Percentiles rank a stretch among this genome's conserved stretches.
Evolutionary conservation across 2,329 filamentous ascomycete species (phyloP).

Genomic region (Amesomyces nigricolor): DNA sequence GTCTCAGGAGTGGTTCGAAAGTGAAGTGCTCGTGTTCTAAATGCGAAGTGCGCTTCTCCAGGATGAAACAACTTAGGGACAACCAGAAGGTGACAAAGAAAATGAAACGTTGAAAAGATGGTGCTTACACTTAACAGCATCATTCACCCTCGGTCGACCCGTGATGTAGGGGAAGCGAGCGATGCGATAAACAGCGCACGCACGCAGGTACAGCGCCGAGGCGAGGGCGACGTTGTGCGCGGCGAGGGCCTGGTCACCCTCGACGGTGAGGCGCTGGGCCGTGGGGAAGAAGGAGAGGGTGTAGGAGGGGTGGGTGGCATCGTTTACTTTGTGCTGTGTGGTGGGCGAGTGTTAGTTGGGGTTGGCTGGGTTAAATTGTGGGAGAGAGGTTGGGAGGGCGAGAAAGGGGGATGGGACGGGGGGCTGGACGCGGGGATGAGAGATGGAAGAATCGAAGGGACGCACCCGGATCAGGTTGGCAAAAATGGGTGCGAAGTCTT

Average conservation of each 20-base stretch:
- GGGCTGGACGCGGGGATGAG: constrained; percentile 3
- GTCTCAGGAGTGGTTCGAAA: no score
- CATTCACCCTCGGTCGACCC: constrained; percentile 34
- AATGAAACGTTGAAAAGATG: no score
- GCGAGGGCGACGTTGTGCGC: constrained; percentile 48
- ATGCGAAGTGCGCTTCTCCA: no score
- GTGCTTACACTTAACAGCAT: constrained; percentile 43
- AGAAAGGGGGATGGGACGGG: not conserved
- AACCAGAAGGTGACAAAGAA: no score
- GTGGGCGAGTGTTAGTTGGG: not conserved
- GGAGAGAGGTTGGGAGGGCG: not conserved
- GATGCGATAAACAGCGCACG: constrained; percentile 68
- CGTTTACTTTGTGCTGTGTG: constrained; percentile 50
- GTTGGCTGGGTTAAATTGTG: not conserved
- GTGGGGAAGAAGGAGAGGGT: constrained; percentile 57
- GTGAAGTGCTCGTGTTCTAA: no score
- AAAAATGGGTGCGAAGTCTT: constrained; percentile 67
- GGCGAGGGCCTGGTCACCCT: constrained; percentile 46
- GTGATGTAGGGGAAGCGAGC: constrained; percentile 60
- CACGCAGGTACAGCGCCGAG: constrained; percentile 60
- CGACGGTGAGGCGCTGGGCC: constrained; percentile 50
- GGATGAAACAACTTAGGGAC: no score
- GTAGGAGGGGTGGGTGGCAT: constrained; percentile 60
- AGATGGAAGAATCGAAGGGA: not conserved
- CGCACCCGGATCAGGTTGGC: constrained; percentile 52